A percentile compares a stretch with the other conserved stretches of the same genome.
Evolutionary conservation across 139 green algal species (phyloP).

Genomic region (Coccomyxa sp.): DNA sequence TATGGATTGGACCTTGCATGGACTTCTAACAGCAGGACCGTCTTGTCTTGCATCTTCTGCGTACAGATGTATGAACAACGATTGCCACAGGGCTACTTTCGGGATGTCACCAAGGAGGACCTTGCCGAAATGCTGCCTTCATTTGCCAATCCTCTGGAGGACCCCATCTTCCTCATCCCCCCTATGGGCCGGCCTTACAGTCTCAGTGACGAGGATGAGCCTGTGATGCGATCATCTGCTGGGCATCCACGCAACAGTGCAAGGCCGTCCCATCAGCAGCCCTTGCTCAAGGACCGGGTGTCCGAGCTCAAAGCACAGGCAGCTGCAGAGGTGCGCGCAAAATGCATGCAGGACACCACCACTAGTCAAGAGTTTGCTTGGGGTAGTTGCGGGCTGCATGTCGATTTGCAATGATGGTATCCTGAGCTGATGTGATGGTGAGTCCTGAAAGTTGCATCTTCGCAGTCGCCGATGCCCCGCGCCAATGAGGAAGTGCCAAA

Average conservation of each 20-base stretch:
- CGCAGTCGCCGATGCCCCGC: too few species aligned
- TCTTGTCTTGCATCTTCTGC: neutral
- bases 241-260: neutral
- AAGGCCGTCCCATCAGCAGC: neutral
- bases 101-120: conserved; percentile 67
- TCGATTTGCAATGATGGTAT: neutral
- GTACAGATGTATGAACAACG: neutral
- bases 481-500: too few species aligned
- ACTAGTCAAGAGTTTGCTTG: neutral
- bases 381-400: too few species aligned
- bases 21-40: neutral
- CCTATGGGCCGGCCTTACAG: conserved; percentile 29
- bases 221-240: neutral
- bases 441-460: neutral
- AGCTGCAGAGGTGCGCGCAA: neutral
- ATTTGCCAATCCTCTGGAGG: conserved; percentile 28
- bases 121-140: conserved; percentile 43
- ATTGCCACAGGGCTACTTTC: conserved; percentile 67
- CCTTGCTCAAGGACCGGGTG: neutral
- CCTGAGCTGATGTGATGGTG: neutral
- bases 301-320: neutral
- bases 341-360: neutral
- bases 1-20: conserved; percentile 10
- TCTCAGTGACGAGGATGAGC: neutral
- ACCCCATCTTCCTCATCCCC: conserved; percentile 51